Conservation (phyloP, 2,329 filamentous ascomycete genomes). For the Herpotrichia juniperi region DNA sequence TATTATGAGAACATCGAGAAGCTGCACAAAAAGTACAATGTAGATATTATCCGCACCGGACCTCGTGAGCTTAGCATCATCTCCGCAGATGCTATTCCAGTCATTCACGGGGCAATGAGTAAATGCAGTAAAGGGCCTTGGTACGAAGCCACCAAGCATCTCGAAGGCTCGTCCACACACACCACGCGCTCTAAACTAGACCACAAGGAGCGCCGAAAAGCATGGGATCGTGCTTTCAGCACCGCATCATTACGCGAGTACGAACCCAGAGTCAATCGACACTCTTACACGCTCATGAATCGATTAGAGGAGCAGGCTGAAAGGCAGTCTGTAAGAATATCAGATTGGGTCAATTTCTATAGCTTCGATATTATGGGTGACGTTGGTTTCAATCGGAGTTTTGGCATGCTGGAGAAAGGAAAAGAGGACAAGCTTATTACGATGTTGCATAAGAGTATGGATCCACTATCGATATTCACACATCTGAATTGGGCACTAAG, state of each 20-base stretch:
- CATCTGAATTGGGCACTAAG: constrained; percentile 31
- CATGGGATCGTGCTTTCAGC: constrained; percentile 43
- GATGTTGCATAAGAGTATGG: constrained; percentile 31
- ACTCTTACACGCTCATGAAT: constrained; percentile 31
- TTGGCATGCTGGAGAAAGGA: constrained; percentile 44
- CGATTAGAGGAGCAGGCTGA: constrained; percentile 27
- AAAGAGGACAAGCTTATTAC: constrained; percentile 34
- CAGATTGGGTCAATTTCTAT: constrained; percentile 47
- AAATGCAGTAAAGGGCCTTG: constrained; percentile 37
- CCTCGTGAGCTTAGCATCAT: constrained; percentile 41
- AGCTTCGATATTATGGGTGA: constrained; percentile 59
- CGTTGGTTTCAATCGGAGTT: constrained; percentile 49
- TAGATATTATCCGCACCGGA: constrained; percentile 41
- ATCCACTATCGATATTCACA: constrained; percentile 21
- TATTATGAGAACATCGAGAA: constrained; percentile 31
- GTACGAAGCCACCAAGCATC: constrained; percentile 25
- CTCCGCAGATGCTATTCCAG: constrained; percentile 31
- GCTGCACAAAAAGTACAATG: constrained; percentile 34
- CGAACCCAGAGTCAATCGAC: constrained; percentile 40
- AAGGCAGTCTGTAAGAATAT: constrained; percentile 29
- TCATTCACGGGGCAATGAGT: constrained; percentile 35
- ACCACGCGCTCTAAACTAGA: constrained; percentile 35
- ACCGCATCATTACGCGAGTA: constrained; percentile 43
- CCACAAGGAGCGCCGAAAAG: constrained; percentile 36
- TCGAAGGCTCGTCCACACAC: constrained; percentile 30